Base-by-base conservation (phyloP, 1,284 basidiomycete species). In the Microbotryomycetes sp. region DNA sequence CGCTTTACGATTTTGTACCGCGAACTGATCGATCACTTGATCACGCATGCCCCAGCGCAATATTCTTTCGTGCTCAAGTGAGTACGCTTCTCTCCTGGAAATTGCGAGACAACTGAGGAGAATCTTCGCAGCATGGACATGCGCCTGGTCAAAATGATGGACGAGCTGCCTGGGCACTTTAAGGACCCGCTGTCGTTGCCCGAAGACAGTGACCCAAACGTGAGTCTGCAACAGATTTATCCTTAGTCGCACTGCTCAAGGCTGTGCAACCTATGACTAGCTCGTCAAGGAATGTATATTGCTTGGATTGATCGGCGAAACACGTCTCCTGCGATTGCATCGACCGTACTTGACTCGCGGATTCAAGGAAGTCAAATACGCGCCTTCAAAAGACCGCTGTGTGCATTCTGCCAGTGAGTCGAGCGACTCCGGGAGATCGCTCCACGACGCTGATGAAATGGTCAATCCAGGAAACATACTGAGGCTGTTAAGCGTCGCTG, bases 231-330 rank as follows among this genome's bases (percentile, higher is more conserved):
- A 41, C n/a, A n/a, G n/a, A n/a, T n/a, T n/a, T n/a, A n/a, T n/a
- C n/a, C n/a, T n/a, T 41, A 9, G 35, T 29, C 51, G 46, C 11
- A 50, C 35, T 18, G 60, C 60, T 24, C 56, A 61, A 15, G 18
- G 27, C 23, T n/a, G n/a, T n/a, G 28, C 62, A 26, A 49, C 4
- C 27, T 56, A 30, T 46, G 26, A 24, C 26, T 41, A 62, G 24
- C 52, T 60, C 28, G 54, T 59, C 29, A 72, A 71, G 69, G 72
- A 73, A 46, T 64, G 68, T 31, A 59, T 72, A 29, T 67, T 71
- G 56, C 71, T 73, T 46, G 64, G 70, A 35, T 60, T 73, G 45
- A 73, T 69, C 52, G 71, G 66, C n/a, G 71, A 69, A 54, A 73
- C 70, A 35, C 70, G 72, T n/a, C 62, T 73, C 41, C 57, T 73